Percentiles rank a stretch among this genome's conserved stretches.
phyloP scores from a whole-genome alignment of 257 asterid genomes.

The Capsicum baccatum region DNA sequence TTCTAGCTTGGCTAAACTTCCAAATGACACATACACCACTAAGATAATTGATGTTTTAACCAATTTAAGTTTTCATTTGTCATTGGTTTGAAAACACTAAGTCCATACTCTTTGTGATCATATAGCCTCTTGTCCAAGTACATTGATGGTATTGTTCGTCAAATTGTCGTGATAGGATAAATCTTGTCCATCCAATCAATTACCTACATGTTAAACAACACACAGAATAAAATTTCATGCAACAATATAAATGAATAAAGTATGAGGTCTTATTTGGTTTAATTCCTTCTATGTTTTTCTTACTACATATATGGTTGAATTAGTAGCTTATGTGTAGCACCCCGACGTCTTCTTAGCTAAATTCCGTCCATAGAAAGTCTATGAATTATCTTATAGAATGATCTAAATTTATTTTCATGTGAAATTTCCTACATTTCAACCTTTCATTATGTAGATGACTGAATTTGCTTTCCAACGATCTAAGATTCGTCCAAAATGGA shows the following conservation, averaged over 20 bases:
- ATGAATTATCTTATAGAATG: too few species aligned
- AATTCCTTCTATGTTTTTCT: too few species aligned
- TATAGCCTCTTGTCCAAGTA: neutral
- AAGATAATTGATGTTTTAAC: constrained; percentile 1
- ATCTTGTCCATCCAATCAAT: neutral
- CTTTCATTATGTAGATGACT: too few species aligned
- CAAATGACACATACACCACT: constrained; percentile 23
- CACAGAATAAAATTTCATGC: neutral
- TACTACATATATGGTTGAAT: too few species aligned
- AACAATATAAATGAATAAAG: neutral
- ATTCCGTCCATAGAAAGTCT: too few species aligned
- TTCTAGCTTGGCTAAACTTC: neutral
- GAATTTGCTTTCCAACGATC: too few species aligned
- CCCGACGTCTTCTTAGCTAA: too few species aligned
- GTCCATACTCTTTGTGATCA: constrained; percentile 9
- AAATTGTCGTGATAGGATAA: constrained; percentile 23
- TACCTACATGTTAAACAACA: neutral
- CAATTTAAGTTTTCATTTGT: neutral
- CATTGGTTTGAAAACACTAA: neutral
- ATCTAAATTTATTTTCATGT: too few species aligned
- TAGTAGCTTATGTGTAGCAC: too few species aligned
- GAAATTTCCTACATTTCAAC: too few species aligned
- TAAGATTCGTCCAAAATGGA: too few species aligned
- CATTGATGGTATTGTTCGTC: constrained; percentile 20
- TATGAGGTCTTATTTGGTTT: neutral